Conservation (phyloP, 1,139 yeast genomes). For the Lodderomyces elongisporus region DNA sequence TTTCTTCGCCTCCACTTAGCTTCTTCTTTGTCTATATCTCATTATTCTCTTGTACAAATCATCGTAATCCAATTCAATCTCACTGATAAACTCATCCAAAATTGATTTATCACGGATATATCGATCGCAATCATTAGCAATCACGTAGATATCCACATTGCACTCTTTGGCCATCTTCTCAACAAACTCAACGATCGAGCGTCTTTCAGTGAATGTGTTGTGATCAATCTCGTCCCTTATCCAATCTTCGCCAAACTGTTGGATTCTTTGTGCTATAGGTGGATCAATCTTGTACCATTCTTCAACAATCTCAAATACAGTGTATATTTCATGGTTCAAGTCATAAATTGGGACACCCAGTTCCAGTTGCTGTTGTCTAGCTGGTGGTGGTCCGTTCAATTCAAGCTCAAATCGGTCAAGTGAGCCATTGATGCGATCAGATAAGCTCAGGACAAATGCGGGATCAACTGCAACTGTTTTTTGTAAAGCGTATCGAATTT, state of each 20-base stretch:
- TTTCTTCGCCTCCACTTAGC: too few relatives aligned
- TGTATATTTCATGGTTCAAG: conserved; percentile 13
- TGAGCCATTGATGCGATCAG: conserved; percentile 6
- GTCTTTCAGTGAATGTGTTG: conserved; percentile 13
- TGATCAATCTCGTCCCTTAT: conserved; percentile 15
- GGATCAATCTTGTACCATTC: conserved; percentile 13
- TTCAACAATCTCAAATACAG: conserved; percentile 15
- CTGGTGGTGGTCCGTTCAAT: conserved; percentile 9
- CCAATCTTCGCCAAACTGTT: conserved; percentile 14
- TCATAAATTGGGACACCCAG: conserved; percentile 11
- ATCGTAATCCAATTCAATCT: conserved; percentile 14
- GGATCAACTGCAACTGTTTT: conserved; percentile 9
- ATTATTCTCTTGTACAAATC: conserved; percentile 13
- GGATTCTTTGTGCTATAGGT: conserved; percentile 10
- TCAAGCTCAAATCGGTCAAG: conserved; percentile 9
- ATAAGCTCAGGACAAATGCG: conserved; percentile 9
- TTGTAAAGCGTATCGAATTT: conserved; percentile 8
- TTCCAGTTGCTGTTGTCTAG: conserved; percentile 1
- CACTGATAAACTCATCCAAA: conserved; percentile 15
- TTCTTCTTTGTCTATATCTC: conserved; percentile 11
- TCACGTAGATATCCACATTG: conserved; percentile 11
- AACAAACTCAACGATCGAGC: conserved; percentile 13
- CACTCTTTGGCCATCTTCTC: conserved; percentile 12
- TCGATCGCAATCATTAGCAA: conserved; percentile 15
- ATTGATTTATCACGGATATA: conserved; percentile 15